Percentiles rank a stretch among this genome's conserved stretches.
Evolutionary conservation across 345 rosid genomes (phyloP).

Genomic region (Microcos paniculata): DNA sequence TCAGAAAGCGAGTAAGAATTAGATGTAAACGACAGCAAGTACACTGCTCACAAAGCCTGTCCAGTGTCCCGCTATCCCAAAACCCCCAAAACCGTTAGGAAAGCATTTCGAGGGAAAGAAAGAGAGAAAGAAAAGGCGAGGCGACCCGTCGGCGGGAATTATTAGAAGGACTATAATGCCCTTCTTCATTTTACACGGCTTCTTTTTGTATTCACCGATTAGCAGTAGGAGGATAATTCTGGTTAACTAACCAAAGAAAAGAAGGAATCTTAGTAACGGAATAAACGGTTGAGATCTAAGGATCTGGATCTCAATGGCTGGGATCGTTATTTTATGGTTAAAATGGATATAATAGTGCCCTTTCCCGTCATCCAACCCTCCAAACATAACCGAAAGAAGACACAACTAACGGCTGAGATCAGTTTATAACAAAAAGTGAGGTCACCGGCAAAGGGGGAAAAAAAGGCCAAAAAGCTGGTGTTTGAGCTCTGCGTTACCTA

Average conservation of each 20-base stretch:
- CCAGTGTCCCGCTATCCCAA: too few relatives aligned
- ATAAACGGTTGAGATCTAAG: constrained; percentile 51
- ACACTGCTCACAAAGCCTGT: constrained; percentile 36
- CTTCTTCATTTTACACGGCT: neutral
- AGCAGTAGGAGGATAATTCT: neutral
- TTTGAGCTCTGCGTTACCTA: constrained; percentile 33
- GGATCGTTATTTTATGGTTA: constrained; percentile 27
- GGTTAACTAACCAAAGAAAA: constrained; percentile 13
- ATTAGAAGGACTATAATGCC: constrained; percentile 19
- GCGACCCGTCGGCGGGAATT: constrained; percentile 23
- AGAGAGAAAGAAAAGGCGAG: neutral
- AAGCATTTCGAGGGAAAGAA: neutral
- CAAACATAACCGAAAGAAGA: neutral
- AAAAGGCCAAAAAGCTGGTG: neutral
- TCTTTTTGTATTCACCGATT: neutral
- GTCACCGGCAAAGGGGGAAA: too few relatives aligned
- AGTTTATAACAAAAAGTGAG: neutral
- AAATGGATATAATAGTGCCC: neutral
- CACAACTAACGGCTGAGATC: constrained; percentile 44
- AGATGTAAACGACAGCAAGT: neutral
- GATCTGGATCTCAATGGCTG: constrained; percentile 56
- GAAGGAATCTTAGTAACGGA: constrained; percentile 36
- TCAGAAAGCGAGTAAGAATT: neutral
- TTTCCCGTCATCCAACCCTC: constrained; percentile 23
- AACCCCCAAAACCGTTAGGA: constrained; percentile 47